Evolutionary conservation across 306 rosid genomes (phyloP), one percentile per base, ranked within the genome.

Genomic region (Pueraria montana): DNA sequence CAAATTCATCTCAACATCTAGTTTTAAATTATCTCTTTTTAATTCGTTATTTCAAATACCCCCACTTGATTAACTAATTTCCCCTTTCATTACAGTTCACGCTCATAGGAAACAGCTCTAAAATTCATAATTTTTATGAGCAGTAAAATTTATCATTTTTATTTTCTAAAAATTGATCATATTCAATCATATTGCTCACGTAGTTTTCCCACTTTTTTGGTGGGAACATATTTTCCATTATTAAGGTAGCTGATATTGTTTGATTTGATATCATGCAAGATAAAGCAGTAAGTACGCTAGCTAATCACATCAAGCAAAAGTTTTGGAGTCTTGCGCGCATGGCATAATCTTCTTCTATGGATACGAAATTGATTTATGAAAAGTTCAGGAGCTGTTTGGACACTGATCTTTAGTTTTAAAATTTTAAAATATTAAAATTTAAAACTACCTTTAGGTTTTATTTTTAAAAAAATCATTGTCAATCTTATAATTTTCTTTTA

Each of bases 291-390:
- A 42, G 32, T 67, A 26, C 67, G 18, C 5, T 68, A 40, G 67
- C 79, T 74, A 74, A 74, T 74, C 78, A 55, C 67, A 21, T 75
- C 55, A 38, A 38, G 16, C 34, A 12, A 75, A 75, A 74, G 46
- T 36, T 75, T 36, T 23, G 79, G 53, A 36, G 40, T 30, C 34
- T 20, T 12, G 62, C 62, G 56, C 13, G 17, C 52, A 38, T 67
- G 18, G 26, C 18, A 17, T 46, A 72, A 27, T 62, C 69, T 62
- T 43, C 9, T 40, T 42, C 75, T 45, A 21, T 45, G 12, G 21
- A 43, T 70, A 14, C 34, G 74, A 43, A 42, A 69, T 69, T 21
- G 50, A 62, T 67, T 67, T 59, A 4, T 53, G 10, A 53, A 8
- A 18, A 53, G 7, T 52, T 52, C 0, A 0, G 13, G 21, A 5